Percentiles rank a stretch among this genome's conserved stretches.
phyloP scores from a whole-genome alignment of 2,329 filamentous ascomycete species.

The Neonectria sp. region DNA sequence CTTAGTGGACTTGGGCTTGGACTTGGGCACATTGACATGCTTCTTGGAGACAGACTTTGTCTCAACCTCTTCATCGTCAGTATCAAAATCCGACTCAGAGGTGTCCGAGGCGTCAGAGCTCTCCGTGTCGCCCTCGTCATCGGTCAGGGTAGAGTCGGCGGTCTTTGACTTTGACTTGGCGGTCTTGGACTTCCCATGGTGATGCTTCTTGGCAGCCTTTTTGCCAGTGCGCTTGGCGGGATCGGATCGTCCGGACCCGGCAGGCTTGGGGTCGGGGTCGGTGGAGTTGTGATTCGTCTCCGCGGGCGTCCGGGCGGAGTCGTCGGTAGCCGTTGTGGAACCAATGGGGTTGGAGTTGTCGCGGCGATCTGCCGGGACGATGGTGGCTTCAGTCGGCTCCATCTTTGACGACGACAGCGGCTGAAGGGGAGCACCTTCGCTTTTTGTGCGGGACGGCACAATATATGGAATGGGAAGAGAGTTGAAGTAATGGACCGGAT shows the following conservation, averaged over 20 bases:
- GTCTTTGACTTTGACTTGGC: constrained; percentile 24
- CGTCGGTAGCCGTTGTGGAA: constrained; percentile 31
- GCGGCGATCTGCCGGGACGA: constrained; percentile 38
- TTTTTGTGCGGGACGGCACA: not conserved
- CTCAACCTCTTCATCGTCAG: constrained; percentile 25
- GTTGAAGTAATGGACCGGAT: not conserved
- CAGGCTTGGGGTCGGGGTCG: constrained; percentile 25
- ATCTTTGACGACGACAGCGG: constrained; percentile 27
- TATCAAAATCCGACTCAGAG: constrained; percentile 37
- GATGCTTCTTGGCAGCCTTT: constrained; percentile 32
- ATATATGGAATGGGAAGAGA: not conserved
- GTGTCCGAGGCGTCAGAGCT: constrained; percentile 29
- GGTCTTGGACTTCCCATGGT: constrained; percentile 33
- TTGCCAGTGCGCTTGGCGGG: constrained; percentile 27
- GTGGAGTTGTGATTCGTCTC: constrained; percentile 33
- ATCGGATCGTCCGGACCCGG: constrained; percentile 28
- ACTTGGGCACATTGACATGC: constrained; percentile 18
- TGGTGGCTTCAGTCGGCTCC: constrained; percentile 37
- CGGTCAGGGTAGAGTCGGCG: constrained; percentile 7
- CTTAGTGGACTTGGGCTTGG: constrained; percentile 27
- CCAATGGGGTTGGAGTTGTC: constrained; percentile 31
- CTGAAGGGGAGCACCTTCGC: not conserved
- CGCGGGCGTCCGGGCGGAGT: constrained; percentile 34
- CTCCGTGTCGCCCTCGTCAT: constrained; percentile 28
- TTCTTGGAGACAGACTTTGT: constrained; percentile 32